These are phyloP conservation scores for Globisporangium barbulae DNA, from an alignment of 352 stramenopile species.

Conservation along the genomic window DNA sequence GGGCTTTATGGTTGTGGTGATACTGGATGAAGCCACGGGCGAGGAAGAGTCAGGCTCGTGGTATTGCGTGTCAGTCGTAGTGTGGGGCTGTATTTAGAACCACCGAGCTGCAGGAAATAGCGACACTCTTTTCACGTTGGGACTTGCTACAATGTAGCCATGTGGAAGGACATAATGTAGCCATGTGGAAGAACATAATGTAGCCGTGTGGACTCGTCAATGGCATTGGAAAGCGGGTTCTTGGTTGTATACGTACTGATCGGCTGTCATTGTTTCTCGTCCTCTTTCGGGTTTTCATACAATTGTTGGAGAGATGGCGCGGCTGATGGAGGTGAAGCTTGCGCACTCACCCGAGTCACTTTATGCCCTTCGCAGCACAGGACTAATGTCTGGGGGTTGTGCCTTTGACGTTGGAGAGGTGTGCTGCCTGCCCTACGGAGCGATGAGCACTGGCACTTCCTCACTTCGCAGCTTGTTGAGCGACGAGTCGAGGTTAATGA, in stretches of 20 bases:
- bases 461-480: slow-evolving; percentile 50
- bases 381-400: too few relatives aligned
- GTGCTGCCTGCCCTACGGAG: slow-evolving; percentile 15
- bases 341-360: neutral
- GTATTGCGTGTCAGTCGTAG: neutral
- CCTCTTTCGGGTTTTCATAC: neutral
- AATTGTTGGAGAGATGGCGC: neutral
- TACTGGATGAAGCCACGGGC: neutral
- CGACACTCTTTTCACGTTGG: neutral
- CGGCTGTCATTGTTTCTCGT: neutral
- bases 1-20: neutral
- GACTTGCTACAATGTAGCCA: neutral
- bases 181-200: neutral
- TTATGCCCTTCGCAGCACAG: too few relatives aligned
- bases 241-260: neutral
- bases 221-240: too few relatives aligned
- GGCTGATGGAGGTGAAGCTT: neutral
- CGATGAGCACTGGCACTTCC: slow-evolving; percentile 42
- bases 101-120: neutral
- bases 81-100: slow-evolving; percentile 1
- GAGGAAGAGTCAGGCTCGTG: neutral
- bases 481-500: slow-evolving; percentile 66
- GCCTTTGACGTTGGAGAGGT: neutral
- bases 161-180: neutral
- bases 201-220: neutral